These are phyloP conservation scores for Aspergillus ochraceoroseus DNA, from an alignment of 2,329 filamentous ascomycete species.

Conservation along the genomic window DNA sequence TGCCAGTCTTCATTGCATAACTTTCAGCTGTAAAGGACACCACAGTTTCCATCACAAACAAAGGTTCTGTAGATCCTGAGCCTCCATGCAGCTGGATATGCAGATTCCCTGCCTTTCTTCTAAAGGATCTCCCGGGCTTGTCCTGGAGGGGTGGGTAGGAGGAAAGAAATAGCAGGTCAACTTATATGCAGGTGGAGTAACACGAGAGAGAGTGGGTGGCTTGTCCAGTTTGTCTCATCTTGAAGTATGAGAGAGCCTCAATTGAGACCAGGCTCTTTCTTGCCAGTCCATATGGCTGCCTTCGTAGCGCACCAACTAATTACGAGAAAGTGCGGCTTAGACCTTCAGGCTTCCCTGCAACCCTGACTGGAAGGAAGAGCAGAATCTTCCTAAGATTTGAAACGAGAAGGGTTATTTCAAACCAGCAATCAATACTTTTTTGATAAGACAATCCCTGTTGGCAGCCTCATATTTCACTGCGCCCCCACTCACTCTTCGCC, in stretches of 20 bases:
- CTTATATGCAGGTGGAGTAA: neutral
- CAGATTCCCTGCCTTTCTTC: neutral
- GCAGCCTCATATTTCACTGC: constrained; percentile 9
- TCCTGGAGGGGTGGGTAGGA: too few relatives aligned
- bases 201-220: constrained; percentile 10
- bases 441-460: constrained; percentile 5
- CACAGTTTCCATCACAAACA: neutral
- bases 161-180: neutral
- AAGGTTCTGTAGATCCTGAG: constrained; percentile 3
- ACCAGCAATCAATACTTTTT: neutral
- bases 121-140: too few relatives aligned
- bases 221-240: constrained; percentile 5
- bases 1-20: constrained; percentile 4
- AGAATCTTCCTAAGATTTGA: neutral
- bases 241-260: constrained; percentile 9
- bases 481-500: constrained; percentile 13
- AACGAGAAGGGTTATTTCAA: neutral
- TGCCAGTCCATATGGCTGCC: constrained; percentile 6
- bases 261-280: neutral
- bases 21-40: neutral
- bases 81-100: constrained; percentile 1
- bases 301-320: neutral
- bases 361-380: neutral
- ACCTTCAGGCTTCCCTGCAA: neutral
- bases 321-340: constrained; percentile 2